Conservation (phyloP, 352 stramenopile genomes). For the Phytophthora podocarpi region DNA sequence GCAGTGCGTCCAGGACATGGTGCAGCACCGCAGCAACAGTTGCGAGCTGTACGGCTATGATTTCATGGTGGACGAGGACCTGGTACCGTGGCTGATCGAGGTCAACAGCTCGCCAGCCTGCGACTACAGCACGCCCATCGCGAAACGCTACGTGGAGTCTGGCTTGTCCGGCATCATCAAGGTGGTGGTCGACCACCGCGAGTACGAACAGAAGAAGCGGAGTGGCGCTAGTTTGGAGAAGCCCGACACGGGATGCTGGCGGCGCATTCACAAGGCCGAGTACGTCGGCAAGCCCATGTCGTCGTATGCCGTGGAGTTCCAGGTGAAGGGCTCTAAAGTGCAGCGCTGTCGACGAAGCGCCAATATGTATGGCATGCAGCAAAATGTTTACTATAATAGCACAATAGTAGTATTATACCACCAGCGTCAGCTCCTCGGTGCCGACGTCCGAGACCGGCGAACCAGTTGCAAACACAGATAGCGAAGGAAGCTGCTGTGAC, state of each 20-base stretch:
- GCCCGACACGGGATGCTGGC: conserved; percentile 68
- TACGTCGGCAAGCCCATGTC: conserved; percentile 69
- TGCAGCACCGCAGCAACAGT: conserved; percentile 89
- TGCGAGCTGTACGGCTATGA: conserved; percentile 95
- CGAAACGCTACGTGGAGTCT: conserved; percentile 87
- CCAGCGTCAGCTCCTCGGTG: neutral
- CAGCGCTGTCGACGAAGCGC: conserved; percentile 28
- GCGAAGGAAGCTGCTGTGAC: conserved; percentile 10
- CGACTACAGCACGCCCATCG: conserved; percentile 93
- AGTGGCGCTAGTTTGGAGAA: conserved; percentile 37
- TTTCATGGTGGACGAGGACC: conserved; percentile 92
- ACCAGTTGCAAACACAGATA: too few relatives aligned
- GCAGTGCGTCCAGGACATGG: conserved; percentile 86
- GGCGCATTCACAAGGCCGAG: conserved; percentile 65
- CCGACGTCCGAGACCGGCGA: neutral
- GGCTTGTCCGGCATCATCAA: conserved; percentile 87
- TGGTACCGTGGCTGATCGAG: conserved; percentile 91
- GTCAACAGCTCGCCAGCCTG: conserved; percentile 94
- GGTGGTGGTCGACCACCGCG: conserved; percentile 87
- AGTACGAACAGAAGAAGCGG: conserved; percentile 61
- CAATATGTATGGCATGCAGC: neutral
- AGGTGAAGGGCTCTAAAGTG: conserved; percentile 65
- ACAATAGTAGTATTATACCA: too few relatives aligned
- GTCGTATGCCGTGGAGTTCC: conserved; percentile 72
- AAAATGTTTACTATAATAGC: conserved; percentile 4